phyloP scores from a whole-genome alignment of 73 alveolate genomes.

The Paramecium caudatum region DNA sequence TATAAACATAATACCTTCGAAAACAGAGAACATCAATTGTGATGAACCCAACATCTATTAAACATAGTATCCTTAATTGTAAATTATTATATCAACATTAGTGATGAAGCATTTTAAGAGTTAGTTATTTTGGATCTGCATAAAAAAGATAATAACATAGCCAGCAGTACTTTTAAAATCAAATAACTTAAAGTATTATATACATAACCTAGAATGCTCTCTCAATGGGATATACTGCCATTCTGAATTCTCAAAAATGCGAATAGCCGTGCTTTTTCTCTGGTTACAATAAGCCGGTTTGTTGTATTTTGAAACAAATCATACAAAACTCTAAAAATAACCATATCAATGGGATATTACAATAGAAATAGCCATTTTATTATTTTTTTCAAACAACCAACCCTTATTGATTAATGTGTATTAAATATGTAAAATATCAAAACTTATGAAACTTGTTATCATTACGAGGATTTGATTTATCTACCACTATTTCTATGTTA shows the following conservation, averaged over 20 bases:
- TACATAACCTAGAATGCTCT: conserved; percentile 6
- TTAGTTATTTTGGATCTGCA: conserved; percentile 28
- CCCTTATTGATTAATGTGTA: background rate
- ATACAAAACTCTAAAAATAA: conserved; percentile 32
- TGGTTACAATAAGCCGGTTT: conserved; percentile 15
- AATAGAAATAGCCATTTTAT: conserved; percentile 45
- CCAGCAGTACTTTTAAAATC: conserved; percentile 39
- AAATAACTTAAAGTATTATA: background rate
- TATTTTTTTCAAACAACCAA: conserved; percentile 56
- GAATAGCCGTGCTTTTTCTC: conserved; percentile 43
- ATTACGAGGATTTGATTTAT: conserved; percentile 47
- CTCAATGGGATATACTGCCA: conserved; percentile 20
- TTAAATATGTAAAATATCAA: conserved; percentile 27
- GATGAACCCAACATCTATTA: conserved; percentile 59
- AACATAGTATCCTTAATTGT: background rate
- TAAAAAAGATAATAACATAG: background rate
- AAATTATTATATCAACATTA: background rate
- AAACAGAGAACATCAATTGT: background rate
- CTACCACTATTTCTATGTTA: conserved; percentile 31
- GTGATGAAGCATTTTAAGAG: conserved; percentile 1
- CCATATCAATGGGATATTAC: background rate
- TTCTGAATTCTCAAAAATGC: conserved; percentile 38
- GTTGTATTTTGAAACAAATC: conserved; percentile 40
- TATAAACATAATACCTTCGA: background rate
- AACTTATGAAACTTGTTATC: conserved; percentile 15